Percentiles rank a stretch among this genome's conserved stretches.
These are phyloP conservation scores for Alternaria rosae DNA, from an alignment of 2,329 filamentous ascomycete genomes.

Conservation along the genomic window DNA sequence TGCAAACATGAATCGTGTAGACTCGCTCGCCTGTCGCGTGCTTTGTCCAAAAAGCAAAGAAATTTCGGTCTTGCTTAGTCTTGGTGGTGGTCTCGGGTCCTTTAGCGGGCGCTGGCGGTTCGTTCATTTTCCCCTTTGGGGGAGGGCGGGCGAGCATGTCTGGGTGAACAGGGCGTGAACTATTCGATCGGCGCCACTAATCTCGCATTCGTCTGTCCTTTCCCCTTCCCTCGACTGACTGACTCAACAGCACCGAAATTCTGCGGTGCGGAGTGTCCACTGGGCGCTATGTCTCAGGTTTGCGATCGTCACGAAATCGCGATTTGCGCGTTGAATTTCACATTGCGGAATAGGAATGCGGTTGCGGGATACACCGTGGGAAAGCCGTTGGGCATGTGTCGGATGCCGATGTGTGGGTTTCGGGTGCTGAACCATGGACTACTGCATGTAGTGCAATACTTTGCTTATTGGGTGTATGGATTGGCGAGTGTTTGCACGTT, in stretches of 20 bases:
- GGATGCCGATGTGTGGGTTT: not conserved
- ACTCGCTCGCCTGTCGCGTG: not conserved
- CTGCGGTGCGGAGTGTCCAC: not conserved
- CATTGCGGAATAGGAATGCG: not conserved
- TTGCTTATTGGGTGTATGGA: not conserved
- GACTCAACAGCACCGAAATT: not conserved
- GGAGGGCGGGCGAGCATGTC: not conserved
- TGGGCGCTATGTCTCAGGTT: not conserved
- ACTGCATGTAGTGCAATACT: not conserved
- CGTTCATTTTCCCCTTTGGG: not conserved
- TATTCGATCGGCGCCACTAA: slow-evolving; percentile 11
- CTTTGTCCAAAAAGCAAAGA: not conserved
- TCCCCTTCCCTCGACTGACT: not conserved
- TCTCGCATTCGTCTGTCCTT: not conserved
- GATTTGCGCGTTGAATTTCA: not conserved
- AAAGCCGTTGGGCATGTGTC: not conserved
- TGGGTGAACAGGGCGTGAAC: slow-evolving; percentile 20
- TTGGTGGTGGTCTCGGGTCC: not conserved
- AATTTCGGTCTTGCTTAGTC: not conserved
- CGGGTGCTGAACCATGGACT: not conserved
- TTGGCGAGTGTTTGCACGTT: not conserved
- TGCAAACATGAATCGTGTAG: not conserved
- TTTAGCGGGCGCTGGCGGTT: not conserved
- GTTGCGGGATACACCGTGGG: not conserved
- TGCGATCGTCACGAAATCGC: not conserved